Evolutionary conservation across 306 rosid genomes (phyloP), one percentile per base, ranked within the genome.

Genomic region (Rubus parviflorus): DNA sequence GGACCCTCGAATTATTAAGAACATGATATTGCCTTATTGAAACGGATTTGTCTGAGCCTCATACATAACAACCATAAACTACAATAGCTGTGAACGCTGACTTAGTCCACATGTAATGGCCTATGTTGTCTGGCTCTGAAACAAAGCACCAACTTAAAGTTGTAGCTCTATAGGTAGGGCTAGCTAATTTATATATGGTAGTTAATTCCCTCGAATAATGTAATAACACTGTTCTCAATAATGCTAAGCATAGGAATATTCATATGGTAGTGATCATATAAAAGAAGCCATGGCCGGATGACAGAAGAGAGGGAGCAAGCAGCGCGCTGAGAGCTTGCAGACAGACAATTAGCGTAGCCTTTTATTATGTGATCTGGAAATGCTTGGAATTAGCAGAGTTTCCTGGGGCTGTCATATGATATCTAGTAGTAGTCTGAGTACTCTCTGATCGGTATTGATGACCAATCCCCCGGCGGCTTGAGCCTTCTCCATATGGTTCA

Each of bases 241-340:
- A n/a, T 40, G 45, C 5, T n/a, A 37, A 56, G 76, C 14, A 53
- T 54, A 75, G 16, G 64, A 25, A 64, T 64, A 42, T 11, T 20
- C 43, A 73, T 64, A 64, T n/a, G 19, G 20, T 69, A 64, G 70
- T 30, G 35, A 45, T 14, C 16, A 25, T 72, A 67, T 41, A 25
- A 2, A 79, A 66, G 35, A 70, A 53, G 43, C 78, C 77, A 58
- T 22, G 64, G 35, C 35, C 35, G 35, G 80, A 72, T 91, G 97
- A 93, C 97, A 91, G 91, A 90, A 91, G 96, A 91, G 90, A 91
- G 91, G 30, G 91, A 91, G 91, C 93, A 52, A 53, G 70, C 70
- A 68, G 9, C 7, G 22, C 43, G 41, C 54, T 25, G 25, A 64
- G 69, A 64, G 46, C 46, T 5, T 1, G 46, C 46, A 63, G 10